These are phyloP conservation scores for Pleurotus ostreatus DNA, from an alignment of 768 basidiomycete species.

Conservation along the genomic window DNA sequence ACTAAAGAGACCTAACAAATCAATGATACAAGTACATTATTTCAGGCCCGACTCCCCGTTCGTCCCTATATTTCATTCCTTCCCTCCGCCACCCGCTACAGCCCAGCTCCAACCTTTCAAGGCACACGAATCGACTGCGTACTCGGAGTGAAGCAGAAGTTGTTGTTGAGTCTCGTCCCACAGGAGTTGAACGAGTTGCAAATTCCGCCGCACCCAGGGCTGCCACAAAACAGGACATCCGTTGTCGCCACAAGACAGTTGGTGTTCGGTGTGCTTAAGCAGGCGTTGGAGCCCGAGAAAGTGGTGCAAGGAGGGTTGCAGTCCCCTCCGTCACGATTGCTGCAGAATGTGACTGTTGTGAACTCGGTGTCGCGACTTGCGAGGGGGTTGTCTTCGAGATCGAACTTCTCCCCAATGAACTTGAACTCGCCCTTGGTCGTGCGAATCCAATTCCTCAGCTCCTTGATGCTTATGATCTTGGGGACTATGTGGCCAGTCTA, in stretches of 20 bases:
- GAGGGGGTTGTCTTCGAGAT: background rate
- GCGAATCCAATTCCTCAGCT: background rate
- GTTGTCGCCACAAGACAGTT: background rate
- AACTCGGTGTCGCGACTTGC: background rate
- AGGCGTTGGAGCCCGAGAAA: background rate
- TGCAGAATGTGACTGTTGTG: background rate
- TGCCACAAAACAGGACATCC: background rate
- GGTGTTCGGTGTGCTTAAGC: background rate
- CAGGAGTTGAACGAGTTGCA: constrained; percentile 3
- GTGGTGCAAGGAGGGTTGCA: background rate
- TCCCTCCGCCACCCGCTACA: too few relatives aligned
- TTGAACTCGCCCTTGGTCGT: background rate
- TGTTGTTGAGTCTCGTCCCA: background rate
- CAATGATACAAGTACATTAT: too few relatives aligned
- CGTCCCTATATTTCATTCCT: too few relatives aligned
- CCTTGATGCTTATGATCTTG: background rate
- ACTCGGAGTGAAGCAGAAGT: constrained; percentile 2
- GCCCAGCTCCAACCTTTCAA: background rate
- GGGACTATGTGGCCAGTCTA: too few relatives aligned
- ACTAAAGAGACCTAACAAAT: too few relatives aligned
- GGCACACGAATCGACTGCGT: background rate
- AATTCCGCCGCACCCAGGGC: background rate
- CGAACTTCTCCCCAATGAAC: background rate
- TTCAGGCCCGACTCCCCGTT: too few relatives aligned
- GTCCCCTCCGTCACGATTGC: background rate